Conservation (phyloP, 768 basidiomycete genomes). For the Pisolithus tinctorius region DNA sequence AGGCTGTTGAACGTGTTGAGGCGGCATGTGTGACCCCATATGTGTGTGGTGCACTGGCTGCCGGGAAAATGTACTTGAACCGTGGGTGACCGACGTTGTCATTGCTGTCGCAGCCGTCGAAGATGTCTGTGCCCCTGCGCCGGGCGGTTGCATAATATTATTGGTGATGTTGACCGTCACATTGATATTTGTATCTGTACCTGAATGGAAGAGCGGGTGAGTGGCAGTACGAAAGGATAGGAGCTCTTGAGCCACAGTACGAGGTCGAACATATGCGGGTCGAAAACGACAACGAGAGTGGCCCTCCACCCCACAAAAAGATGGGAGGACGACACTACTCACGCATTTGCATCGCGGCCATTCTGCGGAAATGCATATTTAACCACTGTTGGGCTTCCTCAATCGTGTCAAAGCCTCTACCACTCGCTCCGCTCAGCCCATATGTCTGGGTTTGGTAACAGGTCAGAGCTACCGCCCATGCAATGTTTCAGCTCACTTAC, state of each 20-base stretch:
- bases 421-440: conserved; percentile 26
- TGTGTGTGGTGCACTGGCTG: neutral
- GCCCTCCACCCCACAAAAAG: neutral
- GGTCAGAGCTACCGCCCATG: neutral
- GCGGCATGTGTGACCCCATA: neutral
- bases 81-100: neutral
- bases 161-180: neutral
- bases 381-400: conserved; percentile 23
- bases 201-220: neutral
- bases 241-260: neutral
- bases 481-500: neutral
- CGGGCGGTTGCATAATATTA: neutral
- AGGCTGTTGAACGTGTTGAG: neutral
- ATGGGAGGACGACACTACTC: conserved; percentile 3
- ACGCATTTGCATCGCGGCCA: conserved; percentile 14
- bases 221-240: neutral
- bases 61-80: neutral
- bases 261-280: neutral
- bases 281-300: neutral
- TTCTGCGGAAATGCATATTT: conserved; percentile 1
- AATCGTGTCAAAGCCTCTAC: conserved; percentile 26
- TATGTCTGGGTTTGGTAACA: conserved; percentile 12
- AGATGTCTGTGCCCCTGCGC: neutral
- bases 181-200: neutral
- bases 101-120: neutral